Percentiles rank a stretch among this genome's conserved stretches.
phyloP scores from a whole-genome alignment of 129 eudicot genomes.

The Flaveria ramosissima region DNA sequence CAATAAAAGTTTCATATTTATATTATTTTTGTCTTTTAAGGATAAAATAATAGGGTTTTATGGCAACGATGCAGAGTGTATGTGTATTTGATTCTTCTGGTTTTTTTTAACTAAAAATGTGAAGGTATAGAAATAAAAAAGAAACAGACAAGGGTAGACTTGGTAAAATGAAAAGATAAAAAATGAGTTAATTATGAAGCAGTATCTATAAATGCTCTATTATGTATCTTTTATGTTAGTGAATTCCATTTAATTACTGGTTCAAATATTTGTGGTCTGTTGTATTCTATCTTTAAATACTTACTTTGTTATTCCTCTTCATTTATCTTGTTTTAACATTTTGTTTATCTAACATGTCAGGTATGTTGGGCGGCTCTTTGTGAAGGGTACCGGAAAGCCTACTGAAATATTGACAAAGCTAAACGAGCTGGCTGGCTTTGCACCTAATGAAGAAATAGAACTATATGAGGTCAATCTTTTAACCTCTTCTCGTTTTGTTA shows the following conservation, averaged over 20 bases:
- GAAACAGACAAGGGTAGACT: not conserved
- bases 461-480: constrained; percentile 63
- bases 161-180: not conserved
- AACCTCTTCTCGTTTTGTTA: not conserved
- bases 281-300: not conserved
- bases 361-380: constrained; percentile 85
- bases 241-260: not conserved
- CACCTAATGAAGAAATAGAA: constrained; percentile 84
- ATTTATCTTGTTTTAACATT: not conserved
- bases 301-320: not conserved
- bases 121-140: not conserved
- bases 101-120: not conserved
- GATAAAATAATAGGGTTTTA: not conserved
- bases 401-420: constrained; percentile 60
- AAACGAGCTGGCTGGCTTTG: constrained; percentile 83
- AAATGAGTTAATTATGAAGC: not conserved
- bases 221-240: not conserved
- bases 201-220: not conserved
- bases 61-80: not conserved
- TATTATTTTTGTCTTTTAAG: not conserved
- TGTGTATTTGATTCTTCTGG: not conserved
- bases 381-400: constrained; percentile 72
- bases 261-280: not conserved
- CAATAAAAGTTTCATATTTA: not conserved
- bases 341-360: constrained; percentile 36